Conservation (phyloP, 1,284 basidiomycete genomes). For the Pascua sp. region DNA sequence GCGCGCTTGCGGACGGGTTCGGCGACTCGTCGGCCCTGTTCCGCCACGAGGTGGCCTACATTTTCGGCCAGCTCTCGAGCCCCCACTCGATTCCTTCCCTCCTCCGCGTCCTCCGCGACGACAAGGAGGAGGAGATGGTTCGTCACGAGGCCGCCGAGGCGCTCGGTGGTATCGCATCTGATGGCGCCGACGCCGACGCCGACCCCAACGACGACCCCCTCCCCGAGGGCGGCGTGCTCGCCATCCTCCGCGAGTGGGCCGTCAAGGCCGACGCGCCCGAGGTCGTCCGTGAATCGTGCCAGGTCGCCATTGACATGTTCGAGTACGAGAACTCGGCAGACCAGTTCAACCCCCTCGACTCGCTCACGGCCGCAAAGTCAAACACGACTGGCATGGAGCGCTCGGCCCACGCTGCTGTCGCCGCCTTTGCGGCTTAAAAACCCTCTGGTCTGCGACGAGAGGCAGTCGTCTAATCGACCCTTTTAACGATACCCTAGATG, state of each 20-base stretch:
- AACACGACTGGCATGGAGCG: conserved; percentile 49
- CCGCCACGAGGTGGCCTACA: conserved; percentile 96
- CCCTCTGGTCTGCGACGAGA: background rate
- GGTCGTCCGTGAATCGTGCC: conserved; percentile 93
- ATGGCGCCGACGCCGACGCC: conserved; percentile 53
- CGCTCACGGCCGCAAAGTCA: conserved; percentile 37
- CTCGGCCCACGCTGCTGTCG: conserved; percentile 38
- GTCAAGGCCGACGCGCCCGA: conserved; percentile 69
- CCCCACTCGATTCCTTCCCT: conserved; percentile 83
- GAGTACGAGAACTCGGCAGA: conserved; percentile 83
- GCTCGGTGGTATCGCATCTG: conserved; percentile 89
- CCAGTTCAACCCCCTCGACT: conserved; percentile 80
- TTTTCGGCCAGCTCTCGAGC: conserved; percentile 93
- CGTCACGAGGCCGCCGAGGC: conserved; percentile 98
- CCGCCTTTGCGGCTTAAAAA: conserved; percentile 26
- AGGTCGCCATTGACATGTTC: conserved; percentile 96
- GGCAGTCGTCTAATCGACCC: background rate
- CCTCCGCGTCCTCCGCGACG: conserved; percentile 69
- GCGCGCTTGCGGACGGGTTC: conserved; percentile 88
- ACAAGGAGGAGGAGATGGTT: conserved; percentile 89
- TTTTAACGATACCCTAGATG: conserved; percentile 7
- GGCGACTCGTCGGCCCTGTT: conserved; percentile 81
- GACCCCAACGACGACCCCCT: conserved; percentile 34
- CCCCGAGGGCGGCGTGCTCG: conserved; percentile 62
- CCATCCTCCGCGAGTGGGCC: conserved; percentile 82